phyloP scores from a whole-genome alignment of 331 rosid species.

The Pyrus hybrid region DNA sequence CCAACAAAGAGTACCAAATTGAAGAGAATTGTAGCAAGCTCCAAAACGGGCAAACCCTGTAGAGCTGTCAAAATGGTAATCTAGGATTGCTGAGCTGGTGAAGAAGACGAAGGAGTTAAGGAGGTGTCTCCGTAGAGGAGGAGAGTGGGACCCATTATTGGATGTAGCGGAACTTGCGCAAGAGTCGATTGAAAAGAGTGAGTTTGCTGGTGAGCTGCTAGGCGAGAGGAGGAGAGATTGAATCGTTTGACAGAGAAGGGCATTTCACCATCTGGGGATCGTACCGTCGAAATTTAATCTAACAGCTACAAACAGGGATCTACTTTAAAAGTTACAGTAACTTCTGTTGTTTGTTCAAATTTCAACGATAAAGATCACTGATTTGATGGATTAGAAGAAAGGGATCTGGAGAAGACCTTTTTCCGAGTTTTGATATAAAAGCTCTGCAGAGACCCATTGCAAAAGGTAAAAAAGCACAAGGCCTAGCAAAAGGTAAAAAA shows the following conservation, averaged over 20 bases:
- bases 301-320: too few species aligned
- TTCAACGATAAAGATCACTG: too few species aligned
- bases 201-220: conserved; percentile 31
- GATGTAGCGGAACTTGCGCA: conserved; percentile 10
- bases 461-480: too few species aligned
- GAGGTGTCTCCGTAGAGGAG: not conserved
- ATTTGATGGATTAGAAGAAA: too few species aligned
- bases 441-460: too few species aligned
- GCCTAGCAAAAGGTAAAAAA: too few species aligned
- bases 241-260: conserved; percentile 32
- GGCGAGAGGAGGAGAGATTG: conserved; percentile 34
- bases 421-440: conserved; percentile 20
- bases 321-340: too few species aligned
- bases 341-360: too few species aligned
- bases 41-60: conserved; percentile 50
- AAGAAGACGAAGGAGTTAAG: too few species aligned
- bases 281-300: too few species aligned
- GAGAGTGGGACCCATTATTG: conserved; percentile 40
- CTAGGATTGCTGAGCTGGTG: conserved; percentile 18
- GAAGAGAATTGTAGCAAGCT: conserved; percentile 46
- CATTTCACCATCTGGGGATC: conserved; percentile 91
- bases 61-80: conserved; percentile 26
- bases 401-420: too few species aligned
- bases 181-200: conserved; percentile 20
- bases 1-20: conserved; percentile 37